Evolutionary conservation across 129 eudicot genomes (phyloP).

Genomic region (Flaveria trinervia): DNA sequence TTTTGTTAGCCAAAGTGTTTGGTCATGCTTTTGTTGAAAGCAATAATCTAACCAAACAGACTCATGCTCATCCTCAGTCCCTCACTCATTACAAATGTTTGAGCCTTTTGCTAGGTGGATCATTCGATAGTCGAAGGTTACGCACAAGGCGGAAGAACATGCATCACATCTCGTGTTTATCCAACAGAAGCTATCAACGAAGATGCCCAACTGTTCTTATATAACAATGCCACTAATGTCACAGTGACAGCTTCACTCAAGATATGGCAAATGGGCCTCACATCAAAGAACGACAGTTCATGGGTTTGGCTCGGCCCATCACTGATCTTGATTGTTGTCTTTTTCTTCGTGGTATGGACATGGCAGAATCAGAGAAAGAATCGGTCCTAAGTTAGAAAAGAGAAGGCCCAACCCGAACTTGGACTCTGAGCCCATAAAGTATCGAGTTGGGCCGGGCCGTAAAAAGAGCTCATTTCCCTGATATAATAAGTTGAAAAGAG

Average conservation of each 20-base stretch:
- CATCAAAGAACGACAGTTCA: constrained; percentile 19
- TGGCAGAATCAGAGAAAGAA: constrained; percentile 40
- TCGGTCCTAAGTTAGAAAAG: constrained; percentile 10
- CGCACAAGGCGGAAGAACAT: constrained; percentile 75
- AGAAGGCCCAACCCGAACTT: constrained; percentile 1
- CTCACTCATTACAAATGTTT: neutral
- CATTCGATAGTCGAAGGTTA: constrained; percentile 85
- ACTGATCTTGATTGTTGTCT: constrained; percentile 34
- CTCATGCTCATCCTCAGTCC: neutral
- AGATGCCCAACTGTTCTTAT: constrained; percentile 52
- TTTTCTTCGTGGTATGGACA: constrained; percentile 38
- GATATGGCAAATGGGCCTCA: constrained; percentile 66
- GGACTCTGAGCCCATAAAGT: constrained; percentile 17
- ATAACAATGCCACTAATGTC: constrained; percentile 70
- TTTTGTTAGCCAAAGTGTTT: neutral
- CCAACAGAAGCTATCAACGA: constrained; percentile 59
- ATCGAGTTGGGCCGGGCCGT: constrained; percentile 14
- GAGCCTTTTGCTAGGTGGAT: constrained; percentile 46
- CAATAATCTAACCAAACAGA: neutral
- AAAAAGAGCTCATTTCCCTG: neutral
- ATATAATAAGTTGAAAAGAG: constrained; percentile 28
- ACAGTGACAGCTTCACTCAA: constrained; percentile 53
- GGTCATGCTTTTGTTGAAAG: neutral
- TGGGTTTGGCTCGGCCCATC: constrained; percentile 46
- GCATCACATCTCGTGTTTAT: constrained; percentile 67